Percentiles rank a stretch among this genome's conserved stretches.
Evolutionary conservation across 1,284 basidiomycete genomes (phyloP).

Genomic region (Apiotrichum veenhuisii): DNA sequence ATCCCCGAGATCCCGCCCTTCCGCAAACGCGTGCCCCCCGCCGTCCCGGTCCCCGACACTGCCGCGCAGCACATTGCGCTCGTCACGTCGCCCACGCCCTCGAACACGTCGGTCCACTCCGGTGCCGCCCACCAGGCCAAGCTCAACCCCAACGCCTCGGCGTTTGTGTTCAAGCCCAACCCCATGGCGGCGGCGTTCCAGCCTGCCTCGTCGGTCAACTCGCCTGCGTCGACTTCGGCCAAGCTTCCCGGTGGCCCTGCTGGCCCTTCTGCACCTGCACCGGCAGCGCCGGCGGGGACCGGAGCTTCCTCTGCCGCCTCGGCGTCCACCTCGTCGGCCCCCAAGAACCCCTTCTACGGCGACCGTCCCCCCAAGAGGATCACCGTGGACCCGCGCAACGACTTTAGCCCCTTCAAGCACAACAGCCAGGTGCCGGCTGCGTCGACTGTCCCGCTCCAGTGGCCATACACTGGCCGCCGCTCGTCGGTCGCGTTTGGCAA

Average conservation of each 20-base stretch:
- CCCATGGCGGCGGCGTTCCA: slow-evolving; percentile 52
- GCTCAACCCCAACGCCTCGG: slow-evolving; percentile 72
- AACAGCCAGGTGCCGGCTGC: slow-evolving; percentile 63
- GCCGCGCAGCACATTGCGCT: slow-evolving; percentile 33
- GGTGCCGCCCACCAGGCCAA: slow-evolving; percentile 46
- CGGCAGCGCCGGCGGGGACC: neutral
- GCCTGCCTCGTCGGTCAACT: slow-evolving; percentile 35
- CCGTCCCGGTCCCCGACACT: slow-evolving; percentile 38
- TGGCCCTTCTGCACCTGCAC: neutral
- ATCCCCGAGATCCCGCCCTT: slow-evolving; percentile 92
- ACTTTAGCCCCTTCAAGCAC: slow-evolving; percentile 87
- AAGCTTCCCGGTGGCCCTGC: slow-evolving; percentile 4
- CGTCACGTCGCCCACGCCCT: slow-evolving; percentile 52
- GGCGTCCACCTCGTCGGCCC: slow-evolving; percentile 45
- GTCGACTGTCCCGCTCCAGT: slow-evolving; percentile 64
- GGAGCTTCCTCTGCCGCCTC: too few species aligned
- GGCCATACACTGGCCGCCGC: slow-evolving; percentile 86
- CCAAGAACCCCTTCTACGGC: slow-evolving; percentile 79
- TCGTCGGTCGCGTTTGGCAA: slow-evolving; percentile 59
- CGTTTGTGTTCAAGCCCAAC: slow-evolving; percentile 62
- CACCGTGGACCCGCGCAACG: slow-evolving; percentile 78
- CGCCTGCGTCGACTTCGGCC: slow-evolving; percentile 24
- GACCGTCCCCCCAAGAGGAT: slow-evolving; percentile 67
- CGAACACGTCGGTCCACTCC: slow-evolving; percentile 31
- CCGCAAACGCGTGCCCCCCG: slow-evolving; percentile 51